Base-by-base conservation (phyloP, 2,329 filamentous ascomycete species). In the Blastomyces gilchristii region DNA sequence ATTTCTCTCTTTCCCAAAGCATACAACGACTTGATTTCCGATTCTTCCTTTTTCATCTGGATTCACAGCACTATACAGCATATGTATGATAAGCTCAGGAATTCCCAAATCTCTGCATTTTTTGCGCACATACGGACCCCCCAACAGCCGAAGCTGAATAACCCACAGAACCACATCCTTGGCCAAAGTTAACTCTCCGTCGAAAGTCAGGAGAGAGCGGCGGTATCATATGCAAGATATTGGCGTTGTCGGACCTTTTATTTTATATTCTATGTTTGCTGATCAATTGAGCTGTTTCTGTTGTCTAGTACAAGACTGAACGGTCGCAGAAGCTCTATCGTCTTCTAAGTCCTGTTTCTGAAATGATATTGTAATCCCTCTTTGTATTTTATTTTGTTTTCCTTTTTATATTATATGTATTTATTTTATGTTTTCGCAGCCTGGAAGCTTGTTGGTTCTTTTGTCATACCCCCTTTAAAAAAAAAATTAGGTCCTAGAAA, bases 1-100 rank as follows among this genome's bases (percentile, higher is more conserved):
- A 69, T 47, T 59, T 63, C 37, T 67, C 69, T 61, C 67, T 65
- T 37, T 28, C 22, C 58, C 50, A 16, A 45, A 39, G n/a, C 7
- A 39, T 39, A 31, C 25, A 41, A 39, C 34, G 52, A 54, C 37
- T 11, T 4, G 4, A 11, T 54, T 34, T 28, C n/a, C 22, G 16
- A 22, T 28, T 63, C 56, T 25, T 37, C 7, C 12, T 45, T 58
- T 63, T 53, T 12, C n/a, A 9, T 58, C 8, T 7, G 37, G 37
- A 58, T 58, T n/a, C 31, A 45, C 16, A 45, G 43, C 14, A 45
- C 6, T 16, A 37, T 54, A 18, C 16, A 37, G 52, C 7, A 37
- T 54, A 54, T 54, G 37, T 9, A 54, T 54, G 31, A 34, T 54
- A 54, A n/a, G 14, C 28, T 37, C 18, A 9, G 31, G 9, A 54